A percentile compares a stretch with the other conserved stretches of the same genome.
phyloP scores from a whole-genome alignment of 2,329 filamentous ascomycete genomes.

The Pseudophaeomoniella oleicola region DNA sequence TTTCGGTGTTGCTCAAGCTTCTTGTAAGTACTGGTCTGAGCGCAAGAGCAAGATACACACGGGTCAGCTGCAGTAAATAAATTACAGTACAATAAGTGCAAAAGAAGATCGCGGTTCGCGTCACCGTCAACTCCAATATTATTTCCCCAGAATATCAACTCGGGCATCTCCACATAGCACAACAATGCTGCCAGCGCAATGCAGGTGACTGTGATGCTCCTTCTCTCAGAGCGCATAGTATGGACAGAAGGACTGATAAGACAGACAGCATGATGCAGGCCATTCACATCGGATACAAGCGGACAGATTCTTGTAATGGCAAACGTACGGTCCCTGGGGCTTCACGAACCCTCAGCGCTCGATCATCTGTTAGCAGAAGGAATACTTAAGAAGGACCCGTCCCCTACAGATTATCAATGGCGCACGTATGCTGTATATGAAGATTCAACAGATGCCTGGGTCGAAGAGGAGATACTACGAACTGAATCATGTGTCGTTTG shows the following conservation, averaged over 20 bases:
- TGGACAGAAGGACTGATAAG: no score
- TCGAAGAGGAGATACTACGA: constrained; percentile 67
- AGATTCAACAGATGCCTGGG: constrained; percentile 23
- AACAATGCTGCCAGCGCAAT: not conserved
- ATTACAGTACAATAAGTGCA: no score
- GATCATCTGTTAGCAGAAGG: constrained; percentile 70
- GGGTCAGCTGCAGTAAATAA: no score
- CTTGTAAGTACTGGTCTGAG: no score
- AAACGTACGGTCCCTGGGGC: constrained; percentile 73
- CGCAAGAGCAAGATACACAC: no score
- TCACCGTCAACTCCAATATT: not conserved
- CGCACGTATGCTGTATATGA: constrained; percentile 41
- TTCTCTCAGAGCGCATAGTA: no score
- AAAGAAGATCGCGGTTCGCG: not conserved
- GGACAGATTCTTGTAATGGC: constrained; percentile 50
- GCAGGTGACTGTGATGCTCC: no score
- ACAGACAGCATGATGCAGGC: not conserved
- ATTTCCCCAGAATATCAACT: not conserved
- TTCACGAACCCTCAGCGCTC: constrained; percentile 76
- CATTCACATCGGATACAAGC: not conserved
- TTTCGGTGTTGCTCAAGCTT: no score
- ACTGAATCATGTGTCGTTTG: constrained; percentile 69
- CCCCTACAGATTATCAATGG: constrained; percentile 60
- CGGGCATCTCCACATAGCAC: not conserved
- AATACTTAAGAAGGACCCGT: constrained; percentile 54